Conservation (phyloP, 495 filamentous ascomycete genomes). For the Hypoxylon cercidicola region DNA sequence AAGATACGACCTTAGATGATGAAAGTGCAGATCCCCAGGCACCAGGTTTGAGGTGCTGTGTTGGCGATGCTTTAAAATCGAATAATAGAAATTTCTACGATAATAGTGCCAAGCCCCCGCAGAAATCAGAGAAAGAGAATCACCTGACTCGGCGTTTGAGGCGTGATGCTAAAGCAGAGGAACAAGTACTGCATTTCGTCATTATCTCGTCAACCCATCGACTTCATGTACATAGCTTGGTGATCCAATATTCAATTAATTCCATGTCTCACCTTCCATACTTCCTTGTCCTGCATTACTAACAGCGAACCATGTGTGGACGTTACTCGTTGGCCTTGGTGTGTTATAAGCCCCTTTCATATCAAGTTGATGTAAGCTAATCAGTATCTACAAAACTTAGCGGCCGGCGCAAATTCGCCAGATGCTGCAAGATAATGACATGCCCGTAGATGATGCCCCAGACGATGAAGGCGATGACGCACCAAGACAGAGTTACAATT, state of each 20-base stretch:
- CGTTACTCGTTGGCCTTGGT: slow-evolving; percentile 85
- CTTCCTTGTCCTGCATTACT: background rate
- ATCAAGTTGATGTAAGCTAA: slow-evolving; percentile 28
- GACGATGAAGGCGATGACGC: slow-evolving; percentile 69
- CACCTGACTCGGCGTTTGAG: slow-evolving; percentile 35
- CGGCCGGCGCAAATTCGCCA: slow-evolving; percentile 73
- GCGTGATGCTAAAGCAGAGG: slow-evolving; percentile 8
- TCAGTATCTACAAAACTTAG: slow-evolving; percentile 42
- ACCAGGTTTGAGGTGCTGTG: no score
- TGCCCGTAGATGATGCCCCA: slow-evolving; percentile 81
- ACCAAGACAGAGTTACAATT: slow-evolving; percentile 86
- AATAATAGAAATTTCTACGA: background rate
- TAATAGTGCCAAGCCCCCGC: background rate
- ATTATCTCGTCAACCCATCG: slow-evolving; percentile 14
- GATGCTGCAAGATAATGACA: slow-evolving; percentile 75
- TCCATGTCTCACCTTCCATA: background rate
- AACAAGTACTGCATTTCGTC: slow-evolving; percentile 28
- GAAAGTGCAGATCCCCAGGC: no score
- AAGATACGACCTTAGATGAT: no score
- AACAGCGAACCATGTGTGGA: slow-evolving; percentile 74
- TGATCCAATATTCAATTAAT: background rate
- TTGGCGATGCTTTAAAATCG: background rate
- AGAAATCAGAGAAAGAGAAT: slow-evolving; percentile 5
- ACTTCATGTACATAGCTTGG: background rate
- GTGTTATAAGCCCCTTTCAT: slow-evolving; percentile 45